phyloP scores from a whole-genome alignment of 306 rosid genomes.

The Sesbania bispinosa region DNA sequence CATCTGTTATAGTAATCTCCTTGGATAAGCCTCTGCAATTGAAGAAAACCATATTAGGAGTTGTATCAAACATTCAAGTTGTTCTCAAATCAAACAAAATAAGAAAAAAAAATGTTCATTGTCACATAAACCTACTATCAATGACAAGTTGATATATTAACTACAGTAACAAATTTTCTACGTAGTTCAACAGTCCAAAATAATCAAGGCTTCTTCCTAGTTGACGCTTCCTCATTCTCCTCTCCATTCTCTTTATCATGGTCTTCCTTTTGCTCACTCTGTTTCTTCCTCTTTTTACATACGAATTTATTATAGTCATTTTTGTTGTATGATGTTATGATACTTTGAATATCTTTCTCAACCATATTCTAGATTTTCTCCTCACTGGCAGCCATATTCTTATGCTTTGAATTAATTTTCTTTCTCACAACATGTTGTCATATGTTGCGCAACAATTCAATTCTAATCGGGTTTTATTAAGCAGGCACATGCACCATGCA shows the following conservation, averaged over 20 bases:
- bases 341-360: conserved; percentile 36
- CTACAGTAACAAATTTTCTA: conserved; percentile 66
- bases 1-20: conserved; percentile 82
- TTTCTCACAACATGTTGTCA: conserved; percentile 80
- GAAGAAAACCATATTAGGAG: too few species aligned
- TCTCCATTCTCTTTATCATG: conserved; percentile 41
- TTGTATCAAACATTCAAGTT: not conserved
- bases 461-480: conserved; percentile 81
- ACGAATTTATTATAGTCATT: conserved; percentile 28
- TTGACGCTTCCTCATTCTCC: conserved; percentile 55
- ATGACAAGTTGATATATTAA: conserved; percentile 64
- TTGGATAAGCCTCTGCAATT: conserved; percentile 80
- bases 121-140: conserved; percentile 60
- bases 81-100: too few species aligned
- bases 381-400: conserved; percentile 31
- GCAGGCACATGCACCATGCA: conserved; percentile 83
- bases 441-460: too few species aligned
- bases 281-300: conserved; percentile 55
- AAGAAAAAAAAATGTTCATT: not conserved
- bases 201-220: conserved; percentile 65
- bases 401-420: conserved; percentile 49
- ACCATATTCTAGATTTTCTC: conserved; percentile 28
- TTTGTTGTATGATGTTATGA: conserved; percentile 23
- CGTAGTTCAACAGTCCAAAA: conserved; percentile 77
- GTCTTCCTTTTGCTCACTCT: conserved; percentile 54